Conservation (phyloP, 768 basidiomycete genomes). For the Tephrocybe sp. region DNA sequence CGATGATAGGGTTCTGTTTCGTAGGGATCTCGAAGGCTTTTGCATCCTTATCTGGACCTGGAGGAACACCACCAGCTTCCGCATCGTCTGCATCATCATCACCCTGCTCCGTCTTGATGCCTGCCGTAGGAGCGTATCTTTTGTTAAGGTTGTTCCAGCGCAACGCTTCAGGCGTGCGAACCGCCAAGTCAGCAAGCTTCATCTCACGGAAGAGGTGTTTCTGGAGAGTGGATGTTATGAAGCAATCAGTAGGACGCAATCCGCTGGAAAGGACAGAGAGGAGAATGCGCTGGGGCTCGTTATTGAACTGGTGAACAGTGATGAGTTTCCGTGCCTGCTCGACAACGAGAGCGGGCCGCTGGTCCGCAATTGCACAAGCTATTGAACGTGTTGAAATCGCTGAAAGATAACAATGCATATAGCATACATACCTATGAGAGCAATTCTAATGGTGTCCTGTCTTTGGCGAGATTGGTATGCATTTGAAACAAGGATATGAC, state of each 20-base stretch:
- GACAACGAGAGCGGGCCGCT: conserved; percentile 55
- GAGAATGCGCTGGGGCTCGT: conserved; percentile 80
- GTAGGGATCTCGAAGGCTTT: conserved; percentile 47
- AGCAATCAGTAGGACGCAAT: conserved; percentile 64
- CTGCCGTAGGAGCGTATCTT: conserved; percentile 48
- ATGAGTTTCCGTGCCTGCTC: conserved; percentile 79
- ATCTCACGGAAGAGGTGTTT: conserved; percentile 85
- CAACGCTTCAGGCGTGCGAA: conserved; percentile 56
- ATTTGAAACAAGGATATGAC: conserved; percentile 72
- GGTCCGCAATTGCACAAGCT: conserved; percentile 73
- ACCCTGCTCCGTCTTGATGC: conserved; percentile 35
- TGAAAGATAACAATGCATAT: no score
- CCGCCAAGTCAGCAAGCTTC: conserved; percentile 62
- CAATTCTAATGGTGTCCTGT: conserved; percentile 73
- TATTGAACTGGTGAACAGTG: conserved; percentile 77
- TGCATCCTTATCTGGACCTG: conserved; percentile 12
- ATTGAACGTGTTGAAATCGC: conserved; percentile 4
- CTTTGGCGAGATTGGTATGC: conserved; percentile 60
- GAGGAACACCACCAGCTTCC: conserved; percentile 17
- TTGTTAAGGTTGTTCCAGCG: conserved; percentile 61
- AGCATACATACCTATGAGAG: conserved; percentile 71
- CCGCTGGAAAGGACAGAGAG: conserved; percentile 73
- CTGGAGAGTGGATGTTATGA: conserved; percentile 75
- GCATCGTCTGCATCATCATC: conserved; percentile 36
- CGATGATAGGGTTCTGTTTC: conserved; percentile 66